Conservation (phyloP, 139 green algal genomes). For the Volvox reticuliferus region DNA sequence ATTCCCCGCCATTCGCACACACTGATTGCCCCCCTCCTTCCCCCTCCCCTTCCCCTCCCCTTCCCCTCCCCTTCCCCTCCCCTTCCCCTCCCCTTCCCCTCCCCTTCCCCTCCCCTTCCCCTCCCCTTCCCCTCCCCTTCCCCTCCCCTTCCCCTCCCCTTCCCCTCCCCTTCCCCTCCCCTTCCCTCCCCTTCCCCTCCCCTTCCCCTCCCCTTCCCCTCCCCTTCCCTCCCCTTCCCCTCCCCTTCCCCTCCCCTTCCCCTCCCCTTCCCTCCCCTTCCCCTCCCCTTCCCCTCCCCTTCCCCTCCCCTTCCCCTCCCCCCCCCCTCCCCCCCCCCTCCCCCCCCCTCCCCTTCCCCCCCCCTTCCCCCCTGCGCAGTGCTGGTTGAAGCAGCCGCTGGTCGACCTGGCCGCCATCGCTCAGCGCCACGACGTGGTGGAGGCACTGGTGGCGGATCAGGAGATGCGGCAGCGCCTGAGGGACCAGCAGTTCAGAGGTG, state of each 20-base stretch:
- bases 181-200: not conserved
- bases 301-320: not conserved
- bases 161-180: not conserved
- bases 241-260: not conserved
- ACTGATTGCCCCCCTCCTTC: too few species aligned
- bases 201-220: not conserved
- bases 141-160: not conserved
- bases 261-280: not conserved
- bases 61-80: too few species aligned
- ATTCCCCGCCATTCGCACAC: too few species aligned
- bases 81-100: too few species aligned
- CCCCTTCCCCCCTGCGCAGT: slow-evolving; percentile 46
- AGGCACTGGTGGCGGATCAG: slow-evolving; percentile 81
- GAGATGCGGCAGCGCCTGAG: slow-evolving; percentile 82
- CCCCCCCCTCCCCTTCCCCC: not conserved
- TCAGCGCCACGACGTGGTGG: slow-evolving; percentile 86
- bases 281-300: too few species aligned
- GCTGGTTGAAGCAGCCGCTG: slow-evolving; percentile 98
- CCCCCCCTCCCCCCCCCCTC: not conserved
- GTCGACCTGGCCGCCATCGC: slow-evolving; percentile 77
- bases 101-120: not conserved
- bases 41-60: too few species aligned
- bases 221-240: not conserved
- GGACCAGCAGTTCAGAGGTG: slow-evolving; percentile 63
- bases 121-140: not conserved